Evolutionary conservation across 2,329 filamentous ascomycete species (phyloP).

Genomic region (Trichophyton equinum): DNA sequence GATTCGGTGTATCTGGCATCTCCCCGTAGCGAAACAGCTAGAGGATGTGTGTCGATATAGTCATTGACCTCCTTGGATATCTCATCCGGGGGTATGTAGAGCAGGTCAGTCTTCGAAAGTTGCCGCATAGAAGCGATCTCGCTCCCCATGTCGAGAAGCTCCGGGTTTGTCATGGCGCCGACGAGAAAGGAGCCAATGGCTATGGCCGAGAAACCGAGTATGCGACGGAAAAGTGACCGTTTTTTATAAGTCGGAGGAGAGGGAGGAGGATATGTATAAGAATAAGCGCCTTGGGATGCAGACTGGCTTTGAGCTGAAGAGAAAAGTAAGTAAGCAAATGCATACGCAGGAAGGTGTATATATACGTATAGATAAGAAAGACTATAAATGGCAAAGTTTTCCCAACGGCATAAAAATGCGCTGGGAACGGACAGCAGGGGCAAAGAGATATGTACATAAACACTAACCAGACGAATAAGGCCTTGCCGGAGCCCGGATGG

Average conservation of each 20-base stretch:
- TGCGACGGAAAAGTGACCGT: constrained; percentile 23
- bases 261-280: not conserved
- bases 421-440: not conserved
- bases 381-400: not conserved
- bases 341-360: not conserved
- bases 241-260: constrained; percentile 13
- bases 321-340: no score
- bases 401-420: not conserved
- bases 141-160: constrained; percentile 19
- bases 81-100: constrained; percentile 50
- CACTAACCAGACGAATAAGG: constrained; percentile 8
- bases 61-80: constrained; percentile 50
- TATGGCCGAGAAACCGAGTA: constrained; percentile 27
- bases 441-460: not conserved
- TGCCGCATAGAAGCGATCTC: constrained; percentile 31
- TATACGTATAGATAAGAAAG: not conserved
- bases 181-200: constrained; percentile 24
- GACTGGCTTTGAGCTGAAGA: not conserved
- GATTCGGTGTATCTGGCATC: constrained; percentile 59
- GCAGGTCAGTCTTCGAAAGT: constrained; percentile 51
- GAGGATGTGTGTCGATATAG: constrained; percentile 60
- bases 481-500: constrained; percentile 4
- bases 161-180: constrained; percentile 21
- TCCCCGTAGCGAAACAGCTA: constrained; percentile 56
- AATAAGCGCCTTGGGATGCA: not conserved